Evolutionary conservation across 306 rosid species (phyloP).

Genomic region (Leucaena leucocephala): DNA sequence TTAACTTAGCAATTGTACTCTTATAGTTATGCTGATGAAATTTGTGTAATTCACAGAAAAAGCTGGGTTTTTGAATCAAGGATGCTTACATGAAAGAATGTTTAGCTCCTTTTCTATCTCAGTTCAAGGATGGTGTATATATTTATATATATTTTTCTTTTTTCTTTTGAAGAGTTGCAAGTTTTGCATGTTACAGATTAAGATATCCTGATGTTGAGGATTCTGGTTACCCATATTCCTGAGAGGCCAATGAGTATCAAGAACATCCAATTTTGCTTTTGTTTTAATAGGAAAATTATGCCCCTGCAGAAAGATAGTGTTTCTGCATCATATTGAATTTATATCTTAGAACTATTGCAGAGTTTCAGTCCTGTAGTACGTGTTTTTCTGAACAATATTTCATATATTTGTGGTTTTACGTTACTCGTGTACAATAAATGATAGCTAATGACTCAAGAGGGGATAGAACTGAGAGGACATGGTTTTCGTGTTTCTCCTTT

Average conservation of each 20-base stretch:
- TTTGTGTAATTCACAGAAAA: background rate
- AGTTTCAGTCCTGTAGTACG: background rate
- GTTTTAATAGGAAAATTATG: background rate
- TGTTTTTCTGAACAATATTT: background rate
- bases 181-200: background rate
- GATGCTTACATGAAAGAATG: background rate
- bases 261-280: background rate
- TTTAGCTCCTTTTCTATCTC: background rate
- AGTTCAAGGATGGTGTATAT: background rate
- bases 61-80: background rate
- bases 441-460: background rate
- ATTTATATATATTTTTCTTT: background rate
- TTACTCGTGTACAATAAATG: background rate
- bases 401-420: background rate
- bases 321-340: constrained; percentile 3
- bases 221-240: background rate
- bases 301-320: background rate
- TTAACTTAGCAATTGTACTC: background rate
- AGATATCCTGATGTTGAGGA: background rate
- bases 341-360: background rate
- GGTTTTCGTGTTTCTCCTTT: background rate
- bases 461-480: background rate
- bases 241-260: background rate
- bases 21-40: background rate
- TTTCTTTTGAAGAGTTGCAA: background rate